These are phyloP conservation scores for Fusarium illudens DNA, from an alignment of 2,329 filamentous ascomycete species.

Conservation along the genomic window DNA sequence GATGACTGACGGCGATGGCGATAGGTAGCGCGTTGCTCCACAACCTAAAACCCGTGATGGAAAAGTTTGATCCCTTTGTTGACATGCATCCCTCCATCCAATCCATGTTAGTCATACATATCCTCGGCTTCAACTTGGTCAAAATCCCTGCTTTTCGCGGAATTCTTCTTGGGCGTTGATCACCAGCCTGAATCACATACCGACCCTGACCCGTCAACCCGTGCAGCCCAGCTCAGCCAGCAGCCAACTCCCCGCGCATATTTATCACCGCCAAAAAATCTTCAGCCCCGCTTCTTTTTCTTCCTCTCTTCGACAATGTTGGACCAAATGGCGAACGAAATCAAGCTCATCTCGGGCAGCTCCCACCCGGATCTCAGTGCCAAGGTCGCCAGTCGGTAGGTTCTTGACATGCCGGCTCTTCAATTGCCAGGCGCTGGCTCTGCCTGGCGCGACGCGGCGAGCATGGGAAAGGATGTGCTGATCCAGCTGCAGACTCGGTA, in stretches of 20 bases:
- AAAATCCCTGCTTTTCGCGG: slow-evolving; percentile 1
- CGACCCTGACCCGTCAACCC: slow-evolving; percentile 8
- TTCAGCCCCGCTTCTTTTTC: slow-evolving; percentile 39
- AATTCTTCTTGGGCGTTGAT: slow-evolving; percentile 19
- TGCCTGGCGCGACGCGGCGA: neutral
- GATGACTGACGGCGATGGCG: slow-evolving; percentile 11
- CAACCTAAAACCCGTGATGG: slow-evolving; percentile 33
- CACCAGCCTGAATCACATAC: slow-evolving; percentile 35
- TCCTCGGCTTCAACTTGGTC: neutral
- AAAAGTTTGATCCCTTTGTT: slow-evolving; percentile 39
- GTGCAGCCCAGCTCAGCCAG: neutral
- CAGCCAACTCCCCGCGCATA: slow-evolving; percentile 22
- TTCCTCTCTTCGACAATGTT: slow-evolving; percentile 45
- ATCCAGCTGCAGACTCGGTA: slow-evolving; percentile 67
- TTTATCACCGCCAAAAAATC: slow-evolving; percentile 41
- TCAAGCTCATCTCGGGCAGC: slow-evolving; percentile 61
- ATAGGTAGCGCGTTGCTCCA: slow-evolving; percentile 32
- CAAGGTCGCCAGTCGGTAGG: slow-evolving; percentile 56
- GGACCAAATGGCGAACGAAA: slow-evolving; percentile 61
- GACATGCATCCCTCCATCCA: slow-evolving; percentile 5
- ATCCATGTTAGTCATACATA: slow-evolving; percentile 29
- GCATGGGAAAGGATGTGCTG: slow-evolving; percentile 31
- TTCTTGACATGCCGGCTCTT: slow-evolving; percentile 16
- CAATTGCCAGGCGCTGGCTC: neutral
- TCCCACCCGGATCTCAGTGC: slow-evolving; percentile 59